Percentiles rank a stretch among this genome's conserved stretches.
Conservation (phyloP, 352 stramenopile genomes). For the Globisporangium abappressorium region DNA sequence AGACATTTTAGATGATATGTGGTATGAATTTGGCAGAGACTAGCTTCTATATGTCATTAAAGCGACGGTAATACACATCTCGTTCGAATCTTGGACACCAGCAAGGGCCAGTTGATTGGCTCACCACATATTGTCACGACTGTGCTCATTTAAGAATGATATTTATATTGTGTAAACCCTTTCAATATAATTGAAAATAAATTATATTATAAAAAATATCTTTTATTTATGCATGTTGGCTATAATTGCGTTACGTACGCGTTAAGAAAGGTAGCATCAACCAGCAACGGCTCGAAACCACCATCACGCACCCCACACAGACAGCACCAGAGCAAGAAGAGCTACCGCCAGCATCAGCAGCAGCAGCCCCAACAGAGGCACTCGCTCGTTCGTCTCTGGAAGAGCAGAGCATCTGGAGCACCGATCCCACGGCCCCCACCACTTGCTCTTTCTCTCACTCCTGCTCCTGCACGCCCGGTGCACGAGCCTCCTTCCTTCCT, state of each 20-base stretch:
- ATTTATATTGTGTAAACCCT: no score
- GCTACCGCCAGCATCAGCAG: not conserved
- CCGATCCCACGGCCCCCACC: not conserved
- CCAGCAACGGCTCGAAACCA: conserved; percentile 5
- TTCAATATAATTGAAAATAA: no score
- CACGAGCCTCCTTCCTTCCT: not conserved
- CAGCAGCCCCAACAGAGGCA: not conserved
- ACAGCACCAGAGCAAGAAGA: not conserved
- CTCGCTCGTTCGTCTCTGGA: not conserved
- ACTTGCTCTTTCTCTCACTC: not conserved
- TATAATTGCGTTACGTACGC: no score
- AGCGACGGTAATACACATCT: not conserved
- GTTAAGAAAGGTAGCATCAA: not conserved
- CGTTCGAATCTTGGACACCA: conserved; percentile 7
- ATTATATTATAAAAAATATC: no score
- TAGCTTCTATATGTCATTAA: conserved; percentile 5
- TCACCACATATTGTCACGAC: not conserved
- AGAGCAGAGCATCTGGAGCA: not conserved
- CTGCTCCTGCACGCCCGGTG: no score
- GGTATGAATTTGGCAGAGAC: not conserved
- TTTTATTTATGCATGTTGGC: no score
- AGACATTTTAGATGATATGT: not conserved
- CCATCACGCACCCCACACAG: not conserved
- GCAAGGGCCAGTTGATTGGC: not conserved
- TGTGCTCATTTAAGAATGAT: no score